phyloP scores from a whole-genome alignment of 2,329 filamentous ascomycete species.

The Fusarium solani-melongenae region DNA sequence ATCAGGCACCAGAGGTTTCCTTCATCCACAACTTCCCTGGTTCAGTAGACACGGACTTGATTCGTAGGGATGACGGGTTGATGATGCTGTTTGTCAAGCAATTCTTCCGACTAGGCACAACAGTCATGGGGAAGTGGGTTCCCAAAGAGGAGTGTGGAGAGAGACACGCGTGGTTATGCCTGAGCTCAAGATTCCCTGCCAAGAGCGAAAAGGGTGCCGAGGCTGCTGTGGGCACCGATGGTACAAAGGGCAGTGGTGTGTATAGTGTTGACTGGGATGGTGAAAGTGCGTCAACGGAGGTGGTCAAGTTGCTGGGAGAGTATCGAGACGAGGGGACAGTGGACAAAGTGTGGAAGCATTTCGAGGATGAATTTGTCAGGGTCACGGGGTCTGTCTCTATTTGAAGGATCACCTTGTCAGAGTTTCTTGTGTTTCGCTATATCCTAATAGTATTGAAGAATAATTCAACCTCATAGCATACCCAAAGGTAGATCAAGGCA shows the following conservation, averaged over 20 bases:
- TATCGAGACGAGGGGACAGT: conserved; percentile 31
- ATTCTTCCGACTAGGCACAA: conserved; percentile 14
- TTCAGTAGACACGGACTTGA: conserved; percentile 42
- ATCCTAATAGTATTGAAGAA: neutral
- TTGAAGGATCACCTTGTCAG: neutral
- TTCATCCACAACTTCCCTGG: conserved; percentile 48
- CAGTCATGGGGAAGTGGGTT: conserved; percentile 20
- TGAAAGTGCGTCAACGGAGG: conserved; percentile 25
- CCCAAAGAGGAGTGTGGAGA: conserved; percentile 38
- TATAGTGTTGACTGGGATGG: conserved; percentile 41
- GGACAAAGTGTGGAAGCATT: conserved; percentile 38
- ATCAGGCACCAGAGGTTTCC: conserved; percentile 35
- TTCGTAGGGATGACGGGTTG: conserved; percentile 31
- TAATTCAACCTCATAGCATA: no score
- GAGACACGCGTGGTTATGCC: conserved; percentile 40
- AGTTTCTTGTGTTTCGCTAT: neutral
- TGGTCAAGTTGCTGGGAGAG: conserved; percentile 24
- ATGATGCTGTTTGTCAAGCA: conserved; percentile 31
- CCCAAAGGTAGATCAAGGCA: no score
- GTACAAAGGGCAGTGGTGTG: conserved; percentile 35
- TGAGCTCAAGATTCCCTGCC: conserved; percentile 32
- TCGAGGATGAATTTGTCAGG: conserved; percentile 39
- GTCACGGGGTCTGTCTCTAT: conserved; percentile 18
- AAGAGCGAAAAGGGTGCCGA: conserved; percentile 3
- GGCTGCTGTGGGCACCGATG: conserved; percentile 31